These are phyloP conservation scores for Hypoxylon trugodes DNA, from an alignment of 495 filamentous ascomycete species.

Conservation along the genomic window DNA sequence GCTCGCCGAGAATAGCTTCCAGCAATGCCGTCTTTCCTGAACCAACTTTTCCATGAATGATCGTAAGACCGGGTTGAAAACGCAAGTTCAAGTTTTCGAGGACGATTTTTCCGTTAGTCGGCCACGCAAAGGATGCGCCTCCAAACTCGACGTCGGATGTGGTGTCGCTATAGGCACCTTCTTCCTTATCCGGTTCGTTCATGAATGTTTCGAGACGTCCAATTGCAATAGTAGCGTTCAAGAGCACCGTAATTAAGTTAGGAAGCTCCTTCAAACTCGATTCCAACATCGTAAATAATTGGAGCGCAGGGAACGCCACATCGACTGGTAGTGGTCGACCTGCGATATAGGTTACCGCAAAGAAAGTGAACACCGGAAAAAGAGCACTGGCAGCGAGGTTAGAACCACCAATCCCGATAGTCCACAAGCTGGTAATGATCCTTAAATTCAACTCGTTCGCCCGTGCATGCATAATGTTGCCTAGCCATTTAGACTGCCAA, in stretches of 20 bases:
- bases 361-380: constrained; percentile 81
- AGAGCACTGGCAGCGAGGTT: constrained; percentile 71
- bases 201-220: constrained; percentile 85
- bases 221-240: constrained; percentile 79
- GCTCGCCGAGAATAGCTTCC: constrained; percentile 79
- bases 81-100: constrained; percentile 68
- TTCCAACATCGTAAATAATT: constrained; percentile 79
- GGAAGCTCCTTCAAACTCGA: constrained; percentile 74
- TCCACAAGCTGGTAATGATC: constrained; percentile 70
- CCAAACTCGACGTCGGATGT: constrained; percentile 58
- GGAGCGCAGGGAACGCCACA: constrained; percentile 81
- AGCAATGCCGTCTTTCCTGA: constrained; percentile 83
- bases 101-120: constrained; percentile 67
- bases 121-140: constrained; percentile 79
- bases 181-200: constrained; percentile 76
- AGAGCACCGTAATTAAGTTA: constrained; percentile 70
- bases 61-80: constrained; percentile 71
- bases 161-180: constrained; percentile 31
- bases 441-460: constrained; percentile 71
- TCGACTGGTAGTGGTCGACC: constrained; percentile 73
- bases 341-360: constrained; percentile 75
- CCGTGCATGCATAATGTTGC: constrained; percentile 73
- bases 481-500: constrained; percentile 84
- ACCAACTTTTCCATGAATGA: constrained; percentile 73
- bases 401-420: constrained; percentile 64